Evolutionary conservation across 768 basidiomycete species (phyloP), one percentile per base, ranked within the genome.

Genomic region (Pilatotrama ljubarskyi): DNA sequence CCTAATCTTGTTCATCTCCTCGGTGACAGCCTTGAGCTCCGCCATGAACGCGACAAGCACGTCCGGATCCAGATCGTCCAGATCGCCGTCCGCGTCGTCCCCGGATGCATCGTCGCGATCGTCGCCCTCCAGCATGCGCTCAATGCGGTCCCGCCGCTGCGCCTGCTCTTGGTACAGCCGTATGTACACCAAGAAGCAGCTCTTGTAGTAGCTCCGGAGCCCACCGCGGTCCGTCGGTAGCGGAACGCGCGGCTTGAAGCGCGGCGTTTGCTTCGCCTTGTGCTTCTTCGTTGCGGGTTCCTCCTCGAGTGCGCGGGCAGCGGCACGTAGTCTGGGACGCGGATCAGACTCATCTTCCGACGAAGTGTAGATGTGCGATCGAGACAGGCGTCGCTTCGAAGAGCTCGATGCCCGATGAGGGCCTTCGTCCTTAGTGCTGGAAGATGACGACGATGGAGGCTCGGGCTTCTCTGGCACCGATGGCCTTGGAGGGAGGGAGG

Each of bases 331-430:
- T 1, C 71, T 69, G 72, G 72, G 58, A 81, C 77, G 22, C 76
- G 65, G 56, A 9, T 62, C 58, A 9, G 49, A 77, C 66, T 86
- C 84, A 51, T 87, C 83, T 38, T 85, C 85, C 0, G 87, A 85
- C 1, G 87, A 86, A 0, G 87, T 88, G 61, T 85, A 88, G 51
- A 84, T 80, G 0, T 84, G 85, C 2, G 85, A 83, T 42, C 73
- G 77, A 10, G 29, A 32, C 44, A 87, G 84, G 66, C 48, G 58
- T 35, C 26, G 46, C 53, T 64, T 67, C 41, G 51, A 42, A 10
- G 59, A 58, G 40, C 58, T 40, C 10, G 52, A 48, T 1, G 51
- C 49, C 11, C 54, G 47, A 18, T 50, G 46, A 9, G 42, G 64
- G 6, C 41, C 35, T 14, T 59, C 57, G 1, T 49, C 36, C 13